Evolutionary conservation across 2,329 filamentous ascomycete genomes (phyloP), one percentile per base, ranked within the genome.

Genomic region (Ophiocordyceps camponoti-leonardi): DNA sequence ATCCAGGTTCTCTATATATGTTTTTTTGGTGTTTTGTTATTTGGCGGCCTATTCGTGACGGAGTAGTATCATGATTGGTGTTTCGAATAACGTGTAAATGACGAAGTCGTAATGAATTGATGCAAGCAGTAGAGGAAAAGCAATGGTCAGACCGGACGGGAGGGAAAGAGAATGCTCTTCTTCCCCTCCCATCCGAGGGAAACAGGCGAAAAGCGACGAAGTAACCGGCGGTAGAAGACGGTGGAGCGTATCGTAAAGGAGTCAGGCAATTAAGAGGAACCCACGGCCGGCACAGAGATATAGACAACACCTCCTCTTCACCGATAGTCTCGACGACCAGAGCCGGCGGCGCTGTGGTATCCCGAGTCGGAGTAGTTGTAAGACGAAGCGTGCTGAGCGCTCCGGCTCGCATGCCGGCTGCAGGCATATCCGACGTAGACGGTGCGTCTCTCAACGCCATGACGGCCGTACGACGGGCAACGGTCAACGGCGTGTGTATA

Each of bases 381-480:
- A 28, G 54, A 55, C 45, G 62, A 59, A 28, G 65, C 57, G 48
- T 65, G 59, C 45, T 69, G 61, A 28, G 64, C 59, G 35, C 61
- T 57, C 43, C 61, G 59, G 30, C 55, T 52, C 7, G 59, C 49
- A 45, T 62, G 60, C 35, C 50, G 46, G 45, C 52, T 54, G 64
- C 87, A 94, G 45, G 81, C 74, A 58, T 92, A 92, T 44, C 87
- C 88, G 22, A 94, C 86, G 19, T 85, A 69, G 44, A 94, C 83
- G 7, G 76, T 83, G 59, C 82, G 81, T 56, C 84, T 79, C 52
- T 86, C 77, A 47, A 88, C 67, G 42, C 56, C 55, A 57, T 77
- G 75, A 48, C 82, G 79, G 49, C 82, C 83, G 59, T 86, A 86
- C 33, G 77, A 71, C 43, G 78, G 70, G 60, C 87, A 94, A 49